Base-by-base conservation (phyloP, 2,329 filamentous ascomycete genomes). In the Trichoderma atrobrunneum region DNA sequence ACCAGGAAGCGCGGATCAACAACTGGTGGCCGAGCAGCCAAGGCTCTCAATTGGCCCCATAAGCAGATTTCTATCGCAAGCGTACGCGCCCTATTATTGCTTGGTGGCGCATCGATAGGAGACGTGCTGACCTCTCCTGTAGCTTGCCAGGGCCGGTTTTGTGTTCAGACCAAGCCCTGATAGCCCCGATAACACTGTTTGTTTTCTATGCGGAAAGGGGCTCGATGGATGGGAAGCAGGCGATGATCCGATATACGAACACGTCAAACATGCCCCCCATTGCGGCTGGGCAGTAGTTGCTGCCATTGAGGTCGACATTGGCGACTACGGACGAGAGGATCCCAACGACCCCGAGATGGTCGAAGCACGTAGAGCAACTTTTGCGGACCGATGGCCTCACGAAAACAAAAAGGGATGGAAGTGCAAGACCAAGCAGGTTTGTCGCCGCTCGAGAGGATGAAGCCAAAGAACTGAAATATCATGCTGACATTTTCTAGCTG, bases 61-160 rank as follows among this genome's bases (percentile, higher is more conserved):
- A 79, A 79, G 71, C 76, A 78, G 68, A 82, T 81, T 57, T 73
- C 76, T 39, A 76, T 78, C 11, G 78, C 77, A 60, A 81, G 79
- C 71, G 78, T 80, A 78, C 70, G 78, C 67, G 30, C 62, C 70
- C 21, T n/a, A n/a, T 28, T 30, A 59, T 63, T 24, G n/a, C 12
- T 10, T 48, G 48, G 63, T 16, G 14, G 21, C n/a, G 54, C 43
- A 18, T 32, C n/a, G 14, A 43, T 73, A 66, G 34, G 59, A 5
- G 18, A 34, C 11, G 54, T 73, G 70, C 75, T 80, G 67, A 82
- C 76, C n/a, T 7, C 36, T 14, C 6, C 62, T 62, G 59, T 79
- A 97, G 92, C 91, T 99, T 77, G 95, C 96, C 5, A 90, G 89
- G 78, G 95, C 96, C 71, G 96, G 96, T 48, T 97, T 99, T 84